Evolutionary conservation across 2,329 filamentous ascomycete genomes (phyloP).

Genomic region (Trichoderma aggressivum): DNA sequence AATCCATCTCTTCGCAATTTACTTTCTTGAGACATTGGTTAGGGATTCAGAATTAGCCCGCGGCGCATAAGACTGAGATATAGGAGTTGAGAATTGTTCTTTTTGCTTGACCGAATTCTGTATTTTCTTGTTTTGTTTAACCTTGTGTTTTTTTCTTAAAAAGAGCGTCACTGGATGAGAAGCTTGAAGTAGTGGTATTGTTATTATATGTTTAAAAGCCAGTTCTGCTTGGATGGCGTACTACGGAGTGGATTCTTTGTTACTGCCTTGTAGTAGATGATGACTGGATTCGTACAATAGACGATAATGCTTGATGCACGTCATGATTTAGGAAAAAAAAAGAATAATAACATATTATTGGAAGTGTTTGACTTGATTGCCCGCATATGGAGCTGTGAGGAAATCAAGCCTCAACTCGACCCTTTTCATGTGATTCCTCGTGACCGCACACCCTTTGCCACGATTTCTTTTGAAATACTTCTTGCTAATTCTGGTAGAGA

Average conservation of each 20-base stretch:
- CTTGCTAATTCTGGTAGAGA: neutral
- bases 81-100: neutral
- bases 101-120: neutral
- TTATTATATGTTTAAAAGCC: neutral
- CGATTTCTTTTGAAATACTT: neutral
- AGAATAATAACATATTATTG: neutral
- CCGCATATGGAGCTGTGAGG: neutral
- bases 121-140: neutral
- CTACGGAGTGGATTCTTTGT: neutral
- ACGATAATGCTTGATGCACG: neutral
- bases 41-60: neutral
- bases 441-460: neutral
- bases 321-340: neutral
- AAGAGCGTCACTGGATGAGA: neutral
- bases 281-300: neutral
- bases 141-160: neutral
- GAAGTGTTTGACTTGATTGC: neutral
- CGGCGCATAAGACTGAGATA: neutral
- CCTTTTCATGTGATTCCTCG: neutral
- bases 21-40: slow-evolving; percentile 50
- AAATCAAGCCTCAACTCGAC: neutral
- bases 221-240: slow-evolving; percentile 1
- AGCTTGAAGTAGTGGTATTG: neutral
- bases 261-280: neutral
- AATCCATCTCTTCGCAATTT: slow-evolving; percentile 74